Evolutionary conservation across 2,329 filamentous ascomycete genomes (phyloP).

Genomic region (Albifimbria verrucaria): DNA sequence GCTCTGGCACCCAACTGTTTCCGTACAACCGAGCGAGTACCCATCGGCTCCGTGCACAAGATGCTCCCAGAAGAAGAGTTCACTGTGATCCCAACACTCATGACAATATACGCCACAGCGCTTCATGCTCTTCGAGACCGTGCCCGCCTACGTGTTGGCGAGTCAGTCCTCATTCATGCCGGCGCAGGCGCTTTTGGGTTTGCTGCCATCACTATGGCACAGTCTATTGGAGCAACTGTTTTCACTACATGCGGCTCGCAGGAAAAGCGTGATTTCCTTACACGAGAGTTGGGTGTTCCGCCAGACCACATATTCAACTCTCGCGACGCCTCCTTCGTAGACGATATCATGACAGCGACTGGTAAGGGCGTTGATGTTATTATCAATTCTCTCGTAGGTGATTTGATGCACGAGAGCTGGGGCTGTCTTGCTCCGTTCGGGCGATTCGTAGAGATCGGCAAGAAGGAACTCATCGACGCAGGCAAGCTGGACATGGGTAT

Average conservation of each 20-base stretch:
- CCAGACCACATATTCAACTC: conserved; percentile 30
- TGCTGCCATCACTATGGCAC: conserved; percentile 29
- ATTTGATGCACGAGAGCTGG: conserved; percentile 28
- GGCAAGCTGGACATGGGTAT: conserved; percentile 29
- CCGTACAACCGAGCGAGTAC: conserved; percentile 10
- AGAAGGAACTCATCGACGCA: conserved; percentile 30
- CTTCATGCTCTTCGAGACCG: conserved; percentile 26
- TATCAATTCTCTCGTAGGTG: conserved; percentile 32
- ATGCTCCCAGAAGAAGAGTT: conserved; percentile 13
- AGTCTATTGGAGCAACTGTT: conserved; percentile 23
- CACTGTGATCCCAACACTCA: conserved; percentile 6
- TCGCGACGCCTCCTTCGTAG: conserved; percentile 24
- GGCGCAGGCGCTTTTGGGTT: conserved; percentile 31
- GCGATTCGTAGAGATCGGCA: conserved; percentile 37
- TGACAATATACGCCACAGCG: conserved; percentile 23
- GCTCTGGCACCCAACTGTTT: conserved; percentile 18
- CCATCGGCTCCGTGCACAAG: not conserved
- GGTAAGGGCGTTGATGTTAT: conserved; percentile 32
- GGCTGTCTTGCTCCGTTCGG: conserved; percentile 32
- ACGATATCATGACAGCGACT: conserved; percentile 22
- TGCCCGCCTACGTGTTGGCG: conserved; percentile 19
- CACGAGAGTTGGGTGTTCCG: conserved; percentile 22
- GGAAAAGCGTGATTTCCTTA: not conserved
- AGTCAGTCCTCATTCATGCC: conserved; percentile 32
- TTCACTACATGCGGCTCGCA: not conserved